Evolutionary conservation across 1,284 basidiomycete species (phyloP).

Genomic region (Porodaedalea pini): DNA sequence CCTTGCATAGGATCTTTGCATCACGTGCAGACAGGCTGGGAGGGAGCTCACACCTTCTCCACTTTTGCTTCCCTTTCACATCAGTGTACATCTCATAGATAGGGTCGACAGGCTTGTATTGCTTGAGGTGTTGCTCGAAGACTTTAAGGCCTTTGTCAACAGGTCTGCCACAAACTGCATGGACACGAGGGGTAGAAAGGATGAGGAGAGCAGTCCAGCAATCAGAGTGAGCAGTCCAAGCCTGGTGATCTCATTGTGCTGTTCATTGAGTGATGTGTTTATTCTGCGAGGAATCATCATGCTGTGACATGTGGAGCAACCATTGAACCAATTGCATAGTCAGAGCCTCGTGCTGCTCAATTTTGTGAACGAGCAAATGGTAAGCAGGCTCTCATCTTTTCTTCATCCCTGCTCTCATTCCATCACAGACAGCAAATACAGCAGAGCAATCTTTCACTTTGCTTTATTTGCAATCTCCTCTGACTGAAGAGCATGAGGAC

Average conservation of each 20-base stretch:
- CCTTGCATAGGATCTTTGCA: conserved; percentile 69
- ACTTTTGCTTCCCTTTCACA: conserved; percentile 60
- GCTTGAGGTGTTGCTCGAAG: conserved; percentile 58
- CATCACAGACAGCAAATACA: conserved; percentile 25
- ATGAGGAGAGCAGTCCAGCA: too few relatives aligned
- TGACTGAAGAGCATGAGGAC: conserved; percentile 31
- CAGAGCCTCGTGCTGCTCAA: conserved; percentile 25
- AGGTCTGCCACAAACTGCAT: too few relatives aligned
- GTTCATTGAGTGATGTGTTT: too few relatives aligned
- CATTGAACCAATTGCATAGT: conserved; percentile 33
- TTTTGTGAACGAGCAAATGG: conserved; percentile 43
- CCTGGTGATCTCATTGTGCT: too few relatives aligned
- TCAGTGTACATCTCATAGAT: conserved; percentile 76
- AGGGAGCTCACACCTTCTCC: conserved; percentile 70
- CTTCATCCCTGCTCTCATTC: background rate
- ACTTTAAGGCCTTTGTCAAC: conserved; percentile 59
- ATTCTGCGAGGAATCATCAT: too few relatives aligned
- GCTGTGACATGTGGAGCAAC: too few relatives aligned
- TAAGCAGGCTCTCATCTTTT: conserved; percentile 21
- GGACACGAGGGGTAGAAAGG: too few relatives aligned
- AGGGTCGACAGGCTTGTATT: conserved; percentile 73
- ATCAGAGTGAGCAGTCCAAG: too few relatives aligned
- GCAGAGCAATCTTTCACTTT: conserved; percentile 21
- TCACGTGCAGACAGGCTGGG: conserved; percentile 78
- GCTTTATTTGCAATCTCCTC: background rate